Percentiles rank a stretch among this genome's conserved stretches.
Evolutionary conservation across 495 filamentous ascomycete genomes (phyloP).

Genomic region (Apodospora peruviana): DNA sequence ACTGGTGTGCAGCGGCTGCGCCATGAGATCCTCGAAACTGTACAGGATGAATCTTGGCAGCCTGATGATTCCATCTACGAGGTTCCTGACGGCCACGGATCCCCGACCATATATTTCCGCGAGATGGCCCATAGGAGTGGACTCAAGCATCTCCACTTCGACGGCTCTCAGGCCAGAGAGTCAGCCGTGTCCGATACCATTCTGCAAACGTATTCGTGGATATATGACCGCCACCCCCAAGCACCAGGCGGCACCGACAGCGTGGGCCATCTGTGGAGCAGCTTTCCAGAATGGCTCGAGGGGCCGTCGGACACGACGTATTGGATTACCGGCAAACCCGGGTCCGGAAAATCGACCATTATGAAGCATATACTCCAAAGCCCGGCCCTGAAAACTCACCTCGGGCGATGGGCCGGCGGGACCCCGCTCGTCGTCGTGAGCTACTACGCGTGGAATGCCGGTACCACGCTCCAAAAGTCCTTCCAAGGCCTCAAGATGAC

Average conservation of each 20-base stretch:
- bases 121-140: too few species aligned
- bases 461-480: slow-evolving; percentile 6
- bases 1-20: too few species aligned
- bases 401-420: neutral
- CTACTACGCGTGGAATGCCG: slow-evolving; percentile 12
- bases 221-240: neutral
- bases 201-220: slow-evolving; percentile 2
- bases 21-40: too few species aligned
- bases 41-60: too few species aligned
- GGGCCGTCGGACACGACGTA: neutral
- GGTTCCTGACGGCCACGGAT: too few species aligned
- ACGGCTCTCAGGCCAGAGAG: too few species aligned
- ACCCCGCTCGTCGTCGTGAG: neutral
- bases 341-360: slow-evolving; percentile 9
- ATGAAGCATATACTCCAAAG: slow-evolving; percentile 2
- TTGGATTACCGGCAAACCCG: slow-evolving; percentile 12
- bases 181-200: neutral
- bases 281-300: slow-evolving; percentile 7
- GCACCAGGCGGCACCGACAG: neutral
- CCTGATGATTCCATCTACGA: too few species aligned
- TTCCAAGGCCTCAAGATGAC: slow-evolving; percentile 3
- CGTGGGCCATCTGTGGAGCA: too few species aligned
- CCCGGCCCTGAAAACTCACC: neutral
- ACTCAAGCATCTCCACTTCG: too few species aligned
- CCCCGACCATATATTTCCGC: too few species aligned